Conservation (phyloP, 2,329 filamentous ascomycete genomes). For the Celoporthe dispersa region DNA sequence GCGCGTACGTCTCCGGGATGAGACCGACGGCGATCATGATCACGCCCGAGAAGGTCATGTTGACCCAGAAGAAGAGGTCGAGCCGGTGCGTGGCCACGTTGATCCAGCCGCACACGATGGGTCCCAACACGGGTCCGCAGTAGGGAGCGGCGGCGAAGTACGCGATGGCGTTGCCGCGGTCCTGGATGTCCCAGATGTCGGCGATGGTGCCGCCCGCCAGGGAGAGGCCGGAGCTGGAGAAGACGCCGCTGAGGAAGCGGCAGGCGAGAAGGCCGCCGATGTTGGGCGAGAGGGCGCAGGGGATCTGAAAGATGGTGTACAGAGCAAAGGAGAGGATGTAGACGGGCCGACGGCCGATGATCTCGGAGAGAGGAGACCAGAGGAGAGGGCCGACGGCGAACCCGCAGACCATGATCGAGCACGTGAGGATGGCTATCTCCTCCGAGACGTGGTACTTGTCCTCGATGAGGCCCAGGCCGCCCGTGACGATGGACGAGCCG, state of each 20-base stretch:
- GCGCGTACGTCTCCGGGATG: constrained; percentile 44
- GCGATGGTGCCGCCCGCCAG: constrained; percentile 52
- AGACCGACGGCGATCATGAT: constrained; percentile 34
- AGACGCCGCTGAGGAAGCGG: constrained; percentile 53
- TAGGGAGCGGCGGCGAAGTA: constrained; percentile 44
- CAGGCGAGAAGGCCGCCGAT: constrained; percentile 44
- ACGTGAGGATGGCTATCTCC: constrained; percentile 10
- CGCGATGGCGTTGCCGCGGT: constrained; percentile 47
- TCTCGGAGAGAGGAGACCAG: constrained; percentile 51
- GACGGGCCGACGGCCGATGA: constrained; percentile 42
- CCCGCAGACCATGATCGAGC: constrained; percentile 46
- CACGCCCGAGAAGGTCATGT: constrained; percentile 36
- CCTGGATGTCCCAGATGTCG: constrained; percentile 51
- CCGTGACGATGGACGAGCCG: constrained; percentile 12
- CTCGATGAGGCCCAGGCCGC: constrained; percentile 9
- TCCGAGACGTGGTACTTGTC: constrained; percentile 7
- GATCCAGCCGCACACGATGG: constrained; percentile 46
- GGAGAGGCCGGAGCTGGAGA: constrained; percentile 50
- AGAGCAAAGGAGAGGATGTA: constrained; percentile 16
- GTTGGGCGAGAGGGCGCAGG: constrained; percentile 12
- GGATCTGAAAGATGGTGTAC: constrained; percentile 18
- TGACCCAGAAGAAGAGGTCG: constrained; percentile 48
- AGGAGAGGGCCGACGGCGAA: constrained; percentile 49
- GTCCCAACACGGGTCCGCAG: constrained; percentile 44
- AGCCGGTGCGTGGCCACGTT: constrained; percentile 43